These are phyloP conservation scores for Penicillium paneum DNA, from an alignment of 2,329 filamentous ascomycete species.

Conservation along the genomic window DNA sequence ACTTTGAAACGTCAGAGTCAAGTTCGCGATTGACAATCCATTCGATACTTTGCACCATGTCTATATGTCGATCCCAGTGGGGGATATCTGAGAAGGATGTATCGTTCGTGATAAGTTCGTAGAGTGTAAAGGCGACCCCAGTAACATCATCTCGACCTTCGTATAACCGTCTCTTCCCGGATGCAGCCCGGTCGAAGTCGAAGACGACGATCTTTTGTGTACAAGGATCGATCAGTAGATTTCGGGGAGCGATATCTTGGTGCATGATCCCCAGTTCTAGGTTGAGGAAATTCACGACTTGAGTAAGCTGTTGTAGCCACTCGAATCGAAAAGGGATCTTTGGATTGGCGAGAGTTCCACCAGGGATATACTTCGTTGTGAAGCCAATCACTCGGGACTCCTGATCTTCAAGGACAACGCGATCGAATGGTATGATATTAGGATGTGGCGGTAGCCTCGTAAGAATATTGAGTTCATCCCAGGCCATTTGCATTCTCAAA, in stretches of 20 bases:
- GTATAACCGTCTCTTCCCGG: constrained; percentile 14
- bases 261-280: constrained; percentile 30
- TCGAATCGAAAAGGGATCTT: constrained; percentile 22
- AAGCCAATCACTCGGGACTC: constrained; percentile 30
- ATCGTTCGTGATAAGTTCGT: constrained; percentile 30
- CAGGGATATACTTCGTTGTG: constrained; percentile 26
- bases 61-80: constrained; percentile 24
- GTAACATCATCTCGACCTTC: constrained; percentile 25
- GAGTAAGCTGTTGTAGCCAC: constrained; percentile 24
- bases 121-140: constrained; percentile 26
- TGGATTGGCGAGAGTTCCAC: constrained; percentile 25
- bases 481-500: constrained; percentile 19
- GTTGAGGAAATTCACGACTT: constrained; percentile 25
- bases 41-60: constrained; percentile 20
- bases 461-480: constrained; percentile 28
- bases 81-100: constrained; percentile 21
- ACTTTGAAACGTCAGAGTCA: constrained; percentile 16
- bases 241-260: constrained; percentile 33
- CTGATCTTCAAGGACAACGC: constrained; percentile 21
- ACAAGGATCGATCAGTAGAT: constrained; percentile 28
- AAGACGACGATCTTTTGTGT: constrained; percentile 24
- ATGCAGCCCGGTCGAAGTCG: constrained; percentile 24
- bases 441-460: constrained; percentile 27
- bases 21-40: constrained; percentile 16
- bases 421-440: constrained; percentile 30